Percentiles rank a stretch among this genome's conserved stretches.
phyloP scores from a whole-genome alignment of 768 basidiomycete genomes.

The Lactarius hatsudake region DNA sequence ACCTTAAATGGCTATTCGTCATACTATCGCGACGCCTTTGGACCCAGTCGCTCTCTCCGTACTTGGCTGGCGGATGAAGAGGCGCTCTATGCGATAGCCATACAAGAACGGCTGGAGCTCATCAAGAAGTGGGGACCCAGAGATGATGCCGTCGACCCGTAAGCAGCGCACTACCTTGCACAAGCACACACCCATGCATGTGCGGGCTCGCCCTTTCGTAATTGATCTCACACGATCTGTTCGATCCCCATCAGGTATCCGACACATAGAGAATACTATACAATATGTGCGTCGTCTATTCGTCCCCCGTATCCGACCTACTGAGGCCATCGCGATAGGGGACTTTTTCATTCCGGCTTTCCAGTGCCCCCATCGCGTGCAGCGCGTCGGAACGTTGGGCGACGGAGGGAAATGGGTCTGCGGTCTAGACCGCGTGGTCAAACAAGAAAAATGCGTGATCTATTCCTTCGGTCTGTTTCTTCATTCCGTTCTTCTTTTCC shows the following conservation, averaged over 20 bases:
- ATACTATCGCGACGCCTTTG: conserved; percentile 7
- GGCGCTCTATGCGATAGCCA: neutral
- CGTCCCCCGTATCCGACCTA: neutral
- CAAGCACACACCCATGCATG: no score
- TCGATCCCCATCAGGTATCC: conserved; percentile 9
- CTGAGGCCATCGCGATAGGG: conserved; percentile 29
- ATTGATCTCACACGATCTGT: neutral
- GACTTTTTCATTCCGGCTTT: conserved; percentile 52
- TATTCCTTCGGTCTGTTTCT: no score
- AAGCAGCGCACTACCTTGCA: neutral
- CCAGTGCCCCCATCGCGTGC: conserved; percentile 44
- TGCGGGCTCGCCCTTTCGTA: neutral
- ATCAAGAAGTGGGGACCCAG: conserved; percentile 16
- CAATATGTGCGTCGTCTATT: neutral
- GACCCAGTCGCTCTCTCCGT: neutral
- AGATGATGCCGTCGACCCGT: conserved; percentile 6
- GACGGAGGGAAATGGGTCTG: no score
- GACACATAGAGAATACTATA: neutral
- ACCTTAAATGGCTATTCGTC: neutral
- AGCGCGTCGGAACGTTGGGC: conserved; percentile 30
- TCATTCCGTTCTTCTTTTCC: no score
- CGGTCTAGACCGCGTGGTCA: no score
- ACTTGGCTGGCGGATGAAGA: conserved; percentile 15
- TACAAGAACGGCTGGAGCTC: conserved; percentile 6
- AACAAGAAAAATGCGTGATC: no score